Conservation (phyloP, 2,329 filamentous ascomycete genomes). For the Camillea tinctor region DNA sequence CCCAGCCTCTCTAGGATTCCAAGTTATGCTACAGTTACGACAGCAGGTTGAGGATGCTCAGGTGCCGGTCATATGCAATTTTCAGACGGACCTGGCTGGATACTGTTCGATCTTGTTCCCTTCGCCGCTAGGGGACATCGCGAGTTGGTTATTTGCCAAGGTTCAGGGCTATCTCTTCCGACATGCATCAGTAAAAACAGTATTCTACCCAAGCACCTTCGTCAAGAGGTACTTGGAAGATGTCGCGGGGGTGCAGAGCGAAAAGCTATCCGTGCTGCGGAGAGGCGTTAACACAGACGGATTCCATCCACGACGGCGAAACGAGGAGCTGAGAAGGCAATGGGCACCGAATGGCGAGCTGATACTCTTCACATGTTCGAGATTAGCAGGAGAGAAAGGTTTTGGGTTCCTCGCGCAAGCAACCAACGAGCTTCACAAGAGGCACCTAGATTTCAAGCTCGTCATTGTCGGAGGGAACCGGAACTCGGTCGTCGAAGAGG, state of each 20-base stretch:
- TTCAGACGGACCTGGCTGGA: constrained; percentile 68
- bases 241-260: constrained; percentile 49
- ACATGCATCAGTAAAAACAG: constrained; percentile 58
- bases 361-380: constrained; percentile 64
- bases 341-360: constrained; percentile 63
- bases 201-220: constrained; percentile 68
- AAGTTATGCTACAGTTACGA: constrained; percentile 66
- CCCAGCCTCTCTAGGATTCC: constrained; percentile 68
- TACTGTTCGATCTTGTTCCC: constrained; percentile 71
- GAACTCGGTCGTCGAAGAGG: constrained; percentile 60
- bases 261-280: constrained; percentile 60
- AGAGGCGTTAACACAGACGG: constrained; percentile 64
- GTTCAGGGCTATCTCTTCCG: constrained; percentile 68
- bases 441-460: constrained; percentile 60
- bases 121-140: constrained; percentile 57
- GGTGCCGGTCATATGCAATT: constrained; percentile 64
- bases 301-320: constrained; percentile 56
- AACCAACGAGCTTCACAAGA: constrained; percentile 51
- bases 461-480: constrained; percentile 68
- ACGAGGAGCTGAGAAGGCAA: constrained; percentile 48
- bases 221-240: constrained; percentile 60
- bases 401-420: constrained; percentile 65
- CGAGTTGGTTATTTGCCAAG: constrained; percentile 59
- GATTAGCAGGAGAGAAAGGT: constrained; percentile 68
- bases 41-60: constrained; percentile 55